Base-by-base conservation (phyloP, 2,329 filamentous ascomycete genomes). In the Verticillium nubilum region DNA sequence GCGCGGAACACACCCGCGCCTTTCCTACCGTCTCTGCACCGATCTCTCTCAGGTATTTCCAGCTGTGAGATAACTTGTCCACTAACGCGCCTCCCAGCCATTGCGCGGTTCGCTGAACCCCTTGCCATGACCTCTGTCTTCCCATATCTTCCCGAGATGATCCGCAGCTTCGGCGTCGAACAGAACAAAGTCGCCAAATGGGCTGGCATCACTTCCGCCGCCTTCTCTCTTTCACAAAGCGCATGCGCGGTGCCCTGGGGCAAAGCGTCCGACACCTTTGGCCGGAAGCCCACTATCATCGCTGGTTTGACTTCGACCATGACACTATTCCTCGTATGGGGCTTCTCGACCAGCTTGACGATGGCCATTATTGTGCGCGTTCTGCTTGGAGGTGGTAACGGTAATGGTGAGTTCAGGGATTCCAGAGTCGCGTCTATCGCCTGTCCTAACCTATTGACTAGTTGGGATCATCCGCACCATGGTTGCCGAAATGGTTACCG, bases 391-490 rank as follows among this genome's bases (percentile, higher is more conserved):
- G 82, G 88, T 10, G 87, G 90, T 52, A 97, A 97, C 69, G 95
- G 94, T 58, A 98, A 97, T 69, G 85, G 84, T 87, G 68, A 31
- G 76, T 72, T 26, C 6, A 1, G 15, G 54, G 33, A 50, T 23
- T 4, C 54, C 9, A 2, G 3, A 33, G 1, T 4, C 25, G 19
- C 28, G 19, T 35, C 17, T 23, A 26, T 26, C 17, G 26, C 26
- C 13, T 9, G 17, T 52, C 25, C 27, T 31, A 23, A 27, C n/a
- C 31, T 28, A 4, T 15, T 13, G 6, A 5, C 19, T 26, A 87
- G 88, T 94, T n/a, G 90, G 95, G 1, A 97, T 97, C 62, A 88
- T 97, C 63, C 80, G 93, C 64, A 96, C 92, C 17, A 92, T 95
- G 77, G 92, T 97, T 2, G 94, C 94, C 0, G 94, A 97, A 73